Evolutionary conservation across 192 early-diverging fungal genomes (phyloP).

Genomic region (Glomus cerebriforme): DNA sequence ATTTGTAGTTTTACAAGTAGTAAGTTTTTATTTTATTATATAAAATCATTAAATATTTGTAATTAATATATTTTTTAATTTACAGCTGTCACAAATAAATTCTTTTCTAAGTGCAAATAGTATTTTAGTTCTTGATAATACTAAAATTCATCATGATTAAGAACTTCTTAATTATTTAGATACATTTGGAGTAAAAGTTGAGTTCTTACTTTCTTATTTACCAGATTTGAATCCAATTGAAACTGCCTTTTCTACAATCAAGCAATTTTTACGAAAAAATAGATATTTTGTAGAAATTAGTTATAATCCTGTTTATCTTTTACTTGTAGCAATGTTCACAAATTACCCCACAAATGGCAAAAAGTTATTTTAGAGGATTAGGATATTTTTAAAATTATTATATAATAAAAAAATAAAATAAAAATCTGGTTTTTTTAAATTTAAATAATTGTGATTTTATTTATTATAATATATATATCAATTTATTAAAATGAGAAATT

Average conservation of each 20-base stretch:
- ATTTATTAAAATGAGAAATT: too few relatives aligned
- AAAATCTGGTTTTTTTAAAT: too few relatives aligned
- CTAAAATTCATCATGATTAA: constrained; percentile 8
- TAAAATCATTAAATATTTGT: not conserved
- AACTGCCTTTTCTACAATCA: constrained; percentile 3
- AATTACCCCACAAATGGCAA: constrained; percentile 1
- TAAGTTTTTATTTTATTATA: not conserved
- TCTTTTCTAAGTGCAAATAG: too few relatives aligned
- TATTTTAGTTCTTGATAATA: constrained; percentile 5
- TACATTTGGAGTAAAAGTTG: too few relatives aligned
- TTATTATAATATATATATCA: too few relatives aligned
- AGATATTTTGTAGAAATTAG: too few relatives aligned
- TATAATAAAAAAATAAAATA: too few relatives aligned
- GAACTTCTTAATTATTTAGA: not conserved
- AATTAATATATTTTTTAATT: not conserved
- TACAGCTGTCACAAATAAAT: not conserved
- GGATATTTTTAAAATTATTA: too few relatives aligned
- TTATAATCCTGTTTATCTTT: not conserved
- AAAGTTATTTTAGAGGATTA: not conserved
- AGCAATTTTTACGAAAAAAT: too few relatives aligned
- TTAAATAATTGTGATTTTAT: too few relatives aligned
- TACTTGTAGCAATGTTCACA: constrained; percentile 4
- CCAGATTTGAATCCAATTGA: constrained; percentile 7
- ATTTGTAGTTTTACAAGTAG: constrained; percentile 1
- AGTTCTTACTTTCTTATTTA: constrained; percentile 4